Evolutionary conservation across 1,284 basidiomycete species (phyloP).

Genomic region (Cerioporus squamosus): DNA sequence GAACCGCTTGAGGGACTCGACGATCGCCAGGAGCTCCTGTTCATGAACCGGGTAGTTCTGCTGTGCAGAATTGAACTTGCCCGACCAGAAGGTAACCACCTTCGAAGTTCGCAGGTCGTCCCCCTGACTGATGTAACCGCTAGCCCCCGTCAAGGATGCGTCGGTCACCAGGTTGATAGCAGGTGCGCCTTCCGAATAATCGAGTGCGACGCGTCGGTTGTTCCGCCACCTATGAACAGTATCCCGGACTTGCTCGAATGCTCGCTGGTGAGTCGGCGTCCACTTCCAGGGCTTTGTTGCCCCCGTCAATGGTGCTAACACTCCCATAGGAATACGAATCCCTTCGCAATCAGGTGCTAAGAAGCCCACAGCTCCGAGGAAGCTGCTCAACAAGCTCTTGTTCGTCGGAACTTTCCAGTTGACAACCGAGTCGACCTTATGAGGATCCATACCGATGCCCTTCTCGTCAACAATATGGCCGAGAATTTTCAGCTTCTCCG

Average conservation of each 20-base stretch:
- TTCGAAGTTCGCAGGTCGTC: conserved; percentile 10
- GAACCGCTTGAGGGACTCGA: conserved; percentile 35
- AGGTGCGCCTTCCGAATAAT: conserved; percentile 23
- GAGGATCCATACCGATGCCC: conserved; percentile 10
- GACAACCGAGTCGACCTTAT: conserved; percentile 9
- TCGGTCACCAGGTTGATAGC: conserved; percentile 24
- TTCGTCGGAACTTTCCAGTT: conserved; percentile 13
- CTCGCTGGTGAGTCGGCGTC: conserved; percentile 27
- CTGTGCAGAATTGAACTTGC: conserved; percentile 36
- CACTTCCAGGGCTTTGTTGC: conserved; percentile 20
- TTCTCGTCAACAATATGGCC: conserved; percentile 34
- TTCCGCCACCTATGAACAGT: conserved; percentile 22
- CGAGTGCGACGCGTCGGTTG: conserved; percentile 20
- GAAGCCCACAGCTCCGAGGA: conserved; percentile 6
- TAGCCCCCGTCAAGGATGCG: conserved; percentile 13
- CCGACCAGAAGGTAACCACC: conserved; percentile 31
- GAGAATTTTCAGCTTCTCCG: conserved; percentile 28
- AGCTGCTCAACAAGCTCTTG: conserved; percentile 4
- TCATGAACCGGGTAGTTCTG: conserved; percentile 25
- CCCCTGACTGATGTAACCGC: conserved; percentile 24
- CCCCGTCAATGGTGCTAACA: conserved; percentile 17
- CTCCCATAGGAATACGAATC: conserved; percentile 15
- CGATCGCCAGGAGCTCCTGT: conserved; percentile 28
- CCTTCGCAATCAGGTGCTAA: conserved; percentile 11
- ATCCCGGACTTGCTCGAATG: conserved; percentile 31